These are phyloP conservation scores for Passiflora organensis DNA, from an alignment of 345 rosid genomes.

Conservation along the genomic window DNA sequence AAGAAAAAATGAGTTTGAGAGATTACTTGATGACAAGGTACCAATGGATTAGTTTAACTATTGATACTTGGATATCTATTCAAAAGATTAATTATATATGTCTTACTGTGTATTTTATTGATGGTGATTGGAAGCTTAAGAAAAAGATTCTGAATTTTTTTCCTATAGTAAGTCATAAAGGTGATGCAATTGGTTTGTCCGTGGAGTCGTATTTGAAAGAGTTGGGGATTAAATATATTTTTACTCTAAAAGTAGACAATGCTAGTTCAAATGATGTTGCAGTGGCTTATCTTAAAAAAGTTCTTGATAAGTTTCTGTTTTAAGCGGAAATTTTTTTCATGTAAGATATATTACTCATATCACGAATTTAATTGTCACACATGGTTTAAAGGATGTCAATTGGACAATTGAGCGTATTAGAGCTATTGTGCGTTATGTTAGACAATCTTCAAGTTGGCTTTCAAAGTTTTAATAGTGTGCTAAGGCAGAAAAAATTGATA, in stretches of 20 bases:
- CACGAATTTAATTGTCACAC: not conserved
- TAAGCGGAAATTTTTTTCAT: not conserved
- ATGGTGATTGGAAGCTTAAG: conserved; percentile 2
- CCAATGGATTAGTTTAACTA: not conserved
- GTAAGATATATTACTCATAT: conserved; percentile 7
- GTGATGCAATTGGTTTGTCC: not conserved
- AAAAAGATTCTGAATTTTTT: conserved; percentile 2
- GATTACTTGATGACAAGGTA: not conserved
- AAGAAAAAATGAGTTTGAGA: not conserved
- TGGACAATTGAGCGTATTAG: not conserved
- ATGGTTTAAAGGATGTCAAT: not conserved
- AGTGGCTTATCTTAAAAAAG: not conserved
- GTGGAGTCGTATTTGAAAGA: conserved; percentile 2
- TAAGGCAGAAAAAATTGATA: not conserved
- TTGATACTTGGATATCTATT: not conserved
- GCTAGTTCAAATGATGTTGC: conserved; percentile 6
- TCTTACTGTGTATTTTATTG: conserved; percentile 8
- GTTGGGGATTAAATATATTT: not conserved
- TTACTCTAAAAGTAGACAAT: conserved; percentile 10
- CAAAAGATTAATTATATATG: conserved; percentile 4
- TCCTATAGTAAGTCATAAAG: not conserved
- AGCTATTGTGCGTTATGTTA: not conserved
- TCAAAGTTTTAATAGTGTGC: not conserved
- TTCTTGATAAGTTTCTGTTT: not conserved
- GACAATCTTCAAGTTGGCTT: not conserved